phyloP scores from a whole-genome alignment of 2,329 filamentous ascomycete species.

The Fusarium sp. region DNA sequence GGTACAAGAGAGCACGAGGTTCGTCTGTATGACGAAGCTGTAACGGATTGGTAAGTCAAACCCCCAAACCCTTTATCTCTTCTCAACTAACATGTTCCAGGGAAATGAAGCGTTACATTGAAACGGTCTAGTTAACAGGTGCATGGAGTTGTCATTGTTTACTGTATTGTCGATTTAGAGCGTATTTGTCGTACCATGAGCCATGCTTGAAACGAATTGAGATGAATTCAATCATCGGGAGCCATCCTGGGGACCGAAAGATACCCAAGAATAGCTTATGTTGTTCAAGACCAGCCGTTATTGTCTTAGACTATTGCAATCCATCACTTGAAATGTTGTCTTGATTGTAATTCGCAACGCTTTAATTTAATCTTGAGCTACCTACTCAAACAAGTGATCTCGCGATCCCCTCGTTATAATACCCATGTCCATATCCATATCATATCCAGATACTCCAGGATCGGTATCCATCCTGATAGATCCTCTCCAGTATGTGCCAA shows the following conservation, averaged over 20 bases:
- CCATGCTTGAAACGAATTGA: conserved; percentile 3
- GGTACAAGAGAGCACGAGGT: conserved; percentile 94
- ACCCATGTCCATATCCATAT: background rate
- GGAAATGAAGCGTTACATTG: conserved; percentile 83
- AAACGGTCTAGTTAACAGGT: conserved; percentile 66
- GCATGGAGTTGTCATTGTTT: conserved; percentile 27
- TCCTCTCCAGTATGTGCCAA: background rate
- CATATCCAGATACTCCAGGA: background rate
- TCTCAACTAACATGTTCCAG: conserved; percentile 53
- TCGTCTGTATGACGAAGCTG: conserved; percentile 91
- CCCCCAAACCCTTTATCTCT: no score
- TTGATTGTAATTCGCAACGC: background rate
- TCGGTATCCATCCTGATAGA: background rate
- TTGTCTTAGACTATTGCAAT: background rate
- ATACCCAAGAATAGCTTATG: conserved; percentile 31
- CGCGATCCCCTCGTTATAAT: background rate
- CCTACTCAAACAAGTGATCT: background rate
- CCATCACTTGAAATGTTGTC: background rate
- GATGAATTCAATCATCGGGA: conserved; percentile 15
- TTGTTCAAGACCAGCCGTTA: conserved; percentile 4
- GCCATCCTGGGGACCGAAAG: conserved; percentile 24
- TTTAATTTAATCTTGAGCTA: background rate
- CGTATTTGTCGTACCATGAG: conserved; percentile 28
- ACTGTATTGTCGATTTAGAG: conserved; percentile 19
- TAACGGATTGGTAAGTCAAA: conserved; percentile 88